Conservation (phyloP, 257 asterid species). For the Penstemon davidsonii region DNA sequence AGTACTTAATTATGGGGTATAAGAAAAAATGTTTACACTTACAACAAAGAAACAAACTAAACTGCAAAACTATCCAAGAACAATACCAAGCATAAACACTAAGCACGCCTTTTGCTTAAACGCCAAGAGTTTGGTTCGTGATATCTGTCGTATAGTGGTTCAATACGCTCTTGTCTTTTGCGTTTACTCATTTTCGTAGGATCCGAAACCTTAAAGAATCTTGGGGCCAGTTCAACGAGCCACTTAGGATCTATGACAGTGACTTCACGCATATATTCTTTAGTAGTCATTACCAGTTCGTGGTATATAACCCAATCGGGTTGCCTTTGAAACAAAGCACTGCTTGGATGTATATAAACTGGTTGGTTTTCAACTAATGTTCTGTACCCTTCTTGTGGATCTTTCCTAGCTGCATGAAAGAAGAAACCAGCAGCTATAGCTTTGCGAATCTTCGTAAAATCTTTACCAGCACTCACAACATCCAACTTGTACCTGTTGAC, state of each 20-base stretch:
- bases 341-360: slow-evolving; percentile 94
- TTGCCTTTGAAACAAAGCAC: slow-evolving; percentile 87
- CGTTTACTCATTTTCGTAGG: slow-evolving; percentile 97
- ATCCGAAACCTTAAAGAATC: slow-evolving; percentile 84
- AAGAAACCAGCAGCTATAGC: slow-evolving; percentile 95
- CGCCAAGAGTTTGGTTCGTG: slow-evolving; percentile 98
- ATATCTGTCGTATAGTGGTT: slow-evolving; percentile 89
- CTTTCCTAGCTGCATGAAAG: slow-evolving; percentile 88
- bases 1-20: too few relatives aligned
- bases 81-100: slow-evolving; percentile 23
- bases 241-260: slow-evolving; percentile 89
- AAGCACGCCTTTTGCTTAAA: slow-evolving; percentile 91
- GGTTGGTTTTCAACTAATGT: slow-evolving; percentile 90
- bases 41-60: slow-evolving; percentile 16
- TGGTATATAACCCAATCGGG: slow-evolving; percentile 98
- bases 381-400: slow-evolving; percentile 89
- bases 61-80: slow-evolving; percentile 30
- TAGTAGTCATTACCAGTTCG: slow-evolving; percentile 91
- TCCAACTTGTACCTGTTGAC: slow-evolving; percentile 78
- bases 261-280: slow-evolving; percentile 97
- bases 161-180: slow-evolving; percentile 94
- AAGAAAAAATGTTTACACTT: slow-evolving; percentile 19
- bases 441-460: slow-evolving; percentile 77
- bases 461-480: slow-evolving; percentile 80
- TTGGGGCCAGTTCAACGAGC: slow-evolving; percentile 96